Base-by-base conservation (phyloP, 208 protist genomes). In the Leishmania aethiopica region DNA sequence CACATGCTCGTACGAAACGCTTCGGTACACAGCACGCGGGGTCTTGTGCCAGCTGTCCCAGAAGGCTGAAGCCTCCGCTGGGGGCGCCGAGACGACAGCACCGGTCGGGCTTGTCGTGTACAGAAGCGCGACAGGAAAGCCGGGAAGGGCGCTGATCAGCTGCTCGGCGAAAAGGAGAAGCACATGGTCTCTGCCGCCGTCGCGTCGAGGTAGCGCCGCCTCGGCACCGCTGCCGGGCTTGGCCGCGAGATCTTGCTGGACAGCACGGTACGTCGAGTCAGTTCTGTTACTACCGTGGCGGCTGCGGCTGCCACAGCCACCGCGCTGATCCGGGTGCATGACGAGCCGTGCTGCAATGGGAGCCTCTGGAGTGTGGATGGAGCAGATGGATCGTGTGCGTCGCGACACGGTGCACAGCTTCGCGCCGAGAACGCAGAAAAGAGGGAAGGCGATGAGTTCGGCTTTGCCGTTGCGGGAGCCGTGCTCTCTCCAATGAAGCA, bases 161-260 rank as follows among this genome's bases (percentile, higher is more conserved):
- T 91, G 83, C 19, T 90, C 84, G 1, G 90, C 71, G 57, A 92
- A 89, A 32, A 93, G 83, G 10, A 93, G 79, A 40, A 86, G 84
- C 2, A 87, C 77, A 64, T 35, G 17, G 13, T 49, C 55, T 4
- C 57, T 40, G 15, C 55, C 32, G 32, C 73, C 73, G 40, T 13
- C 28, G 51, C 4, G n/a, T 8, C n/a, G 71, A 40, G 42, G 49
- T 80, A 60, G 4, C 8, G 49, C 6, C 64, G 80, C n/a, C 71
- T 13, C 40, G 3, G 42, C 47, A 10, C 17, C 49, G 13, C 49
- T 45, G 7, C 28, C 4, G 17, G 19, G 22, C 45, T 51, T 2
- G 2, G 10, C 69, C 28, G 19, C 42, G 42, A 37, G 40, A n/a
- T 49, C 7, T 49, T 73, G 69, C 22, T 73, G 69, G 19, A 7